Base-by-base conservation (phyloP, 352 stramenopile genomes). In the Globisporangium alternatum region DNA sequence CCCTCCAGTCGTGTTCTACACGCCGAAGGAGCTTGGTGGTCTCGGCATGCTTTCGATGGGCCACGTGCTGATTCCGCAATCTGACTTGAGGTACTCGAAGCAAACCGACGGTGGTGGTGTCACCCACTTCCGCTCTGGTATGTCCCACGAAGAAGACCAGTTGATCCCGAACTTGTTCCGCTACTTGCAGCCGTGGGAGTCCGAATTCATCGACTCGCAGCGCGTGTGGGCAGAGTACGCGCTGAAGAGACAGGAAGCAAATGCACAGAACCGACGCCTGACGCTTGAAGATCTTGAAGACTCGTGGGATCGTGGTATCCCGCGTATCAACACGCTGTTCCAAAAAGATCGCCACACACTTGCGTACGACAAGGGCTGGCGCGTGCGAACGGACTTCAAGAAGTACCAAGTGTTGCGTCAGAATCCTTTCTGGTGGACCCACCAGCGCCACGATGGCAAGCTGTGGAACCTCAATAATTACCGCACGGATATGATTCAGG, bases 401-500 rank as follows among this genome's bases (percentile, higher is more conserved):
- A 89, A 98, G 55, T 99, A 99, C 80, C 97, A 99, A 77, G 88
- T 99, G 58, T 71, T 97, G 56, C 88, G 97, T 45, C 91, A 98
- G 49, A 99, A 99, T 68, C 97, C 97, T 35, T 99, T 99, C 75
- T 99, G 97, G 97, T 99, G 97, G 98, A 99, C 97, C 19, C 91
- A 98, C 72, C 88, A 97, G 69, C 92, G 97, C 4, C 98, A 99
- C 74, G 98, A 99, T 79, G 98, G 98, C 68, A 99, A 99, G 71
- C 77, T 99, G 35, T 99, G 98, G 98, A 99, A 99, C 81, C 74
- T 99, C 25, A 99, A 99, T 85, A 99, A 99, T 60, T 99, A 99
- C 72, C 93, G 98, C 60, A 99, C 98, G 44, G 98, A 99, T 84
- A 99, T 99, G 93, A 99, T 99, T 67, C 98, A 99, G 75, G 97